These are phyloP conservation scores for Leonotis leonurus DNA, from an alignment of 257 asterid species.

Conservation along the genomic window DNA sequence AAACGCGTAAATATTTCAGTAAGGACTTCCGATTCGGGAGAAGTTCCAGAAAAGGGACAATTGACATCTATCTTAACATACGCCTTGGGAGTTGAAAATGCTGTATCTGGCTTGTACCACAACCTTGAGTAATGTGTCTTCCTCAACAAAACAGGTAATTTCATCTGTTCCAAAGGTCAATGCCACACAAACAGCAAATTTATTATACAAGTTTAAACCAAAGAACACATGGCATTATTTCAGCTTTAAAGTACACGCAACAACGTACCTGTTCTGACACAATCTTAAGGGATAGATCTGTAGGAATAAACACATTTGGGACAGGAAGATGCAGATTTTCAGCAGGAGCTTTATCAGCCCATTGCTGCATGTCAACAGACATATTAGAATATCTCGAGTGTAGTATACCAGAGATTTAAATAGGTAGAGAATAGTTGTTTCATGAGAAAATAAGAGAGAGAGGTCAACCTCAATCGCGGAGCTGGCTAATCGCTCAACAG, in stretches of 20 bases:
- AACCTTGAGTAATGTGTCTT: slow-evolving; percentile 75
- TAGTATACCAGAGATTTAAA: not conserved
- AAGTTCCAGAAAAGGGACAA: slow-evolving; percentile 78
- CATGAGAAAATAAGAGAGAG: slow-evolving; percentile 15
- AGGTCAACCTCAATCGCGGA: slow-evolving; percentile 68
- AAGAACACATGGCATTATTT: slow-evolving; percentile 3
- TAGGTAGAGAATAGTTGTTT: not conserved
- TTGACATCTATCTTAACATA: slow-evolving; percentile 75
- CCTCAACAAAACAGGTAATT: slow-evolving; percentile 61
- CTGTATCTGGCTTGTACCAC: slow-evolving; percentile 92
- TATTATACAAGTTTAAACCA: slow-evolving; percentile 5
- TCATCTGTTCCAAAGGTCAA: slow-evolving; percentile 44
- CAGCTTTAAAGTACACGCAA: slow-evolving; percentile 1
- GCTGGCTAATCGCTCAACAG: slow-evolving; percentile 52
- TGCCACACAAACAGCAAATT: slow-evolving; percentile 20
- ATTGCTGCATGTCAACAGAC: slow-evolving; percentile 47
- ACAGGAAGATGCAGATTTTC: slow-evolving; percentile 70
- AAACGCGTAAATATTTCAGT: slow-evolving; percentile 79
- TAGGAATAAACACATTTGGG: slow-evolving; percentile 80
- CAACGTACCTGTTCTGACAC: slow-evolving; percentile 50
- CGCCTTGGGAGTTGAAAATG: slow-evolving; percentile 86
- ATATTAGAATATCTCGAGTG: slow-evolving; percentile 13
- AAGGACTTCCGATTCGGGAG: slow-evolving; percentile 82
- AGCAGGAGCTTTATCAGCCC: slow-evolving; percentile 59
- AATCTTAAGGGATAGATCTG: slow-evolving; percentile 75